phyloP scores from a whole-genome alignment of 768 basidiomycete genomes.

The Leccinum subtestaceum region DNA sequence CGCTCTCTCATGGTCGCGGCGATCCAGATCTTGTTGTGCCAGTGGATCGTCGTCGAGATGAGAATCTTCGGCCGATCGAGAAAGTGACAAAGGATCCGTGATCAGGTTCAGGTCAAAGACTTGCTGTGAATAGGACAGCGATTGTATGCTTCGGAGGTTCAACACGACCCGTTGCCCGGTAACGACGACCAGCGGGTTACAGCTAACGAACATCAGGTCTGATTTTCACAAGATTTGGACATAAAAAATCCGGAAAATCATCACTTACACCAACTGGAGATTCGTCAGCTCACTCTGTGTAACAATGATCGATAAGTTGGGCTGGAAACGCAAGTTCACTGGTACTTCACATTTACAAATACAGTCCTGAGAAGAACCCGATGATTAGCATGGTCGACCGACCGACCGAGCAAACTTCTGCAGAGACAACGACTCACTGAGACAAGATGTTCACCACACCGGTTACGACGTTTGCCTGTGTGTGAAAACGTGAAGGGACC shows the following conservation, averaged over 20 bases:
- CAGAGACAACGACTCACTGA: conserved; percentile 3
- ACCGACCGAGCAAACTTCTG: neutral
- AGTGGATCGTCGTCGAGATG: neutral
- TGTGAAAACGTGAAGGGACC: neutral
- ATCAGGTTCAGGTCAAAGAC: neutral
- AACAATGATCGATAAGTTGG: neutral
- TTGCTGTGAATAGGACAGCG: neutral
- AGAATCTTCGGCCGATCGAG: neutral
- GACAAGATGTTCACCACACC: neutral
- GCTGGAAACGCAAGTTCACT: neutral
- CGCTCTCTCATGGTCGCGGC: neutral
- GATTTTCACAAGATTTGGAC: neutral
- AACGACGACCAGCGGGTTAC: conserved; percentile 9
- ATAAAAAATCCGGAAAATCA: no score
- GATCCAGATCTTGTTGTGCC: neutral
- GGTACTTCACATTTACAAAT: neutral
- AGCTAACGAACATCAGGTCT: neutral
- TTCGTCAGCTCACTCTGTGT: conserved; percentile 1
- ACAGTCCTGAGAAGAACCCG: neutral
- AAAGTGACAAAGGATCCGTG: neutral
- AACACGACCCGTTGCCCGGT: conserved; percentile 18
- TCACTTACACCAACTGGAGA: conserved; percentile 1
- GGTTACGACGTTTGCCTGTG: neutral
- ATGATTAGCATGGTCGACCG: neutral
- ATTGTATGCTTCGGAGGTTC: conserved; percentile 10